Evolutionary conservation across 148 eudicot species (phyloP).

Genomic region (Silene latifolia): DNA sequence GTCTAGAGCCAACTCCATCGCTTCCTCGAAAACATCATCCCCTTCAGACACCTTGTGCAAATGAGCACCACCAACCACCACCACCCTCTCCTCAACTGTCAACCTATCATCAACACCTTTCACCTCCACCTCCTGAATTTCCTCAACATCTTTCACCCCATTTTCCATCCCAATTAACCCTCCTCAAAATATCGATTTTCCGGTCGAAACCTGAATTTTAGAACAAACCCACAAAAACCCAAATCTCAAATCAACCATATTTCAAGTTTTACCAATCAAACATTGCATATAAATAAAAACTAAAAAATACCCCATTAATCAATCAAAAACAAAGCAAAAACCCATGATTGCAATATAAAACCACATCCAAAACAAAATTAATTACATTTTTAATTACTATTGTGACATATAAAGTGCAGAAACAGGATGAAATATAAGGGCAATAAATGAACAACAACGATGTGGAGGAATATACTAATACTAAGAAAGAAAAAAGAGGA

Average conservation of each 20-base stretch:
- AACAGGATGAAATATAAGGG: not conserved
- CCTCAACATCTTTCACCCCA: conserved; percentile 42
- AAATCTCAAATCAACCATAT: conserved; percentile 21
- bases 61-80: conserved; percentile 26
- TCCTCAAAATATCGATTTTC: not conserved
- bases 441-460: not conserved
- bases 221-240: conserved; percentile 28
- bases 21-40: conserved; percentile 69
- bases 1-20: conserved; percentile 30
- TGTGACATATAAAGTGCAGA: not conserved
- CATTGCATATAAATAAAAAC: not conserved
- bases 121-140: conserved; percentile 30
- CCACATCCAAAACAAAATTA: conserved; percentile 6
- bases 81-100: conserved; percentile 28
- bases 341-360: not conserved
- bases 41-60: conserved; percentile 40
- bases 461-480: not conserved
- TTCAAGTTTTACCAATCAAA: not conserved
- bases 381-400: not conserved
- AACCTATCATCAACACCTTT: conserved; percentile 30
- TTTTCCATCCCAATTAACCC: conserved; percentile 56
- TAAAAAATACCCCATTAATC: not conserved
- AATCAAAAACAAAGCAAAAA: not conserved
- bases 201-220: conserved; percentile 29
- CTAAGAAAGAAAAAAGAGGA: not conserved